phyloP scores from a whole-genome alignment of 2,329 filamentous ascomycete species.

The Exophiala calicioides region DNA sequence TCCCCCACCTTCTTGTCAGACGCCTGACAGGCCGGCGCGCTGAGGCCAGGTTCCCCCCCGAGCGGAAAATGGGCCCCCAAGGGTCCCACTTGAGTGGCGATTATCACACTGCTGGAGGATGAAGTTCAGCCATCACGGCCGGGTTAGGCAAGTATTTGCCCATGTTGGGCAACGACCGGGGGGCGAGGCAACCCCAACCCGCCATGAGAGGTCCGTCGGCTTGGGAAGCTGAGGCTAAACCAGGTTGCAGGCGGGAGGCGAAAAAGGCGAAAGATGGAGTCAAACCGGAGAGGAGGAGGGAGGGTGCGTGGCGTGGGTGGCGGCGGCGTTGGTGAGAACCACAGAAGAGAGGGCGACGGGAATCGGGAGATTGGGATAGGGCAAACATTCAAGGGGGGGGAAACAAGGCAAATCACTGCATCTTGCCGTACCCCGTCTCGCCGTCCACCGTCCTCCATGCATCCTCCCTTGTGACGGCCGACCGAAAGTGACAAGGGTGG shows the following conservation, averaged over 20 bases:
- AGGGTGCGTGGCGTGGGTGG: background rate
- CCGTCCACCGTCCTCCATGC: no score
- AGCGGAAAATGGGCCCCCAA: no score
- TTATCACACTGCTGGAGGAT: constrained; percentile 20
- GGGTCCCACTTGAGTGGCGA: constrained; percentile 25
- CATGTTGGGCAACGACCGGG: constrained; percentile 11
- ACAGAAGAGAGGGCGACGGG: no score
- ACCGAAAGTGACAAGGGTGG: constrained; percentile 7
- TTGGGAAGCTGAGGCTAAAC: background rate
- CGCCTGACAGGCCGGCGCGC: no score
- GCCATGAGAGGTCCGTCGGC: background rate
- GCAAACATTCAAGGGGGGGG: background rate
- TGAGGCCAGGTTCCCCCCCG: no score
- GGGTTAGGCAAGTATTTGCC: constrained; percentile 17
- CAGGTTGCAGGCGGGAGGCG: background rate
- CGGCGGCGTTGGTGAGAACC: no score
- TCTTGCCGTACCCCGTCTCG: no score
- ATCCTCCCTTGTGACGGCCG: background rate
- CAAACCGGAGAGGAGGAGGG: background rate
- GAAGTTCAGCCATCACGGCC: constrained; percentile 12
- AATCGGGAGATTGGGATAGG: constrained; percentile 13
- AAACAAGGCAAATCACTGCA: background rate
- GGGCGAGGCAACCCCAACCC: background rate
- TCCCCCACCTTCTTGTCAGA: no score
- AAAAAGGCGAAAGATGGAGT: background rate